phyloP scores from a whole-genome alignment of 75 land plant species.

The Ceratopteris richardii region DNA sequence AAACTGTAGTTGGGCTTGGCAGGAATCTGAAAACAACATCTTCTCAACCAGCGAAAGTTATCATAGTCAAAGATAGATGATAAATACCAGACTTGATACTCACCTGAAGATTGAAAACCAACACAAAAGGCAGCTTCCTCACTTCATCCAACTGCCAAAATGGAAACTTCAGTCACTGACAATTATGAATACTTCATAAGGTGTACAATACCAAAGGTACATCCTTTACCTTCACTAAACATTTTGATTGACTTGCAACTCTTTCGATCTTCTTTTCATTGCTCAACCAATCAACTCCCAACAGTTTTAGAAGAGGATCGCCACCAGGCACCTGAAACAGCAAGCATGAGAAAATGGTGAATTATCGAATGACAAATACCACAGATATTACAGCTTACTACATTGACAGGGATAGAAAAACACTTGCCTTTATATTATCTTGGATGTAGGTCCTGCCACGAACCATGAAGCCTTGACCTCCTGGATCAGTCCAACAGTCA shows the following conservation, averaged over 20 bases:
- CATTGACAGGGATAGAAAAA: not conserved
- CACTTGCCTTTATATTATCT: constrained; percentile 59
- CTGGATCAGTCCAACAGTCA: constrained; percentile 76
- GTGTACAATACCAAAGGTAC: too few relatives aligned
- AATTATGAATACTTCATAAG: not conserved
- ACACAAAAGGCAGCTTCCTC: constrained; percentile 24
- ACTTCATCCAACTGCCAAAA: constrained; percentile 19
- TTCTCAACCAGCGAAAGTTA: too few relatives aligned
- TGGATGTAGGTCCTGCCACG: constrained; percentile 75
- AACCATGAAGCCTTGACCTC: constrained; percentile 79
- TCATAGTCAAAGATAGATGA: too few relatives aligned
- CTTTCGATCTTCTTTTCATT: constrained; percentile 20
- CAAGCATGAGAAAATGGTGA: constrained; percentile 1
- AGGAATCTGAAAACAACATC: constrained; percentile 24
- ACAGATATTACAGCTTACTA: too few relatives aligned
- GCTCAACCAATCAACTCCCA: constrained; percentile 34
- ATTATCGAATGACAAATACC: too few relatives aligned
- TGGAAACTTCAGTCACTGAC: too few relatives aligned
- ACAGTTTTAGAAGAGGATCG: constrained; percentile 31
- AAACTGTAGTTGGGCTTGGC: constrained; percentile 30
- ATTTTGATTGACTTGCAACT: constrained; percentile 22
- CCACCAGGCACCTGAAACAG: constrained; percentile 28
- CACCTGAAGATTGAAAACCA: constrained; percentile 33
- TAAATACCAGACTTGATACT: not conserved
- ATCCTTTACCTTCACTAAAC: constrained; percentile 22